A percentile compares a stretch with the other conserved stretches of the same genome.
These are phyloP conservation scores for Solanum sparsipilum DNA, from an alignment of 257 asterid species.

Conservation along the genomic window DNA sequence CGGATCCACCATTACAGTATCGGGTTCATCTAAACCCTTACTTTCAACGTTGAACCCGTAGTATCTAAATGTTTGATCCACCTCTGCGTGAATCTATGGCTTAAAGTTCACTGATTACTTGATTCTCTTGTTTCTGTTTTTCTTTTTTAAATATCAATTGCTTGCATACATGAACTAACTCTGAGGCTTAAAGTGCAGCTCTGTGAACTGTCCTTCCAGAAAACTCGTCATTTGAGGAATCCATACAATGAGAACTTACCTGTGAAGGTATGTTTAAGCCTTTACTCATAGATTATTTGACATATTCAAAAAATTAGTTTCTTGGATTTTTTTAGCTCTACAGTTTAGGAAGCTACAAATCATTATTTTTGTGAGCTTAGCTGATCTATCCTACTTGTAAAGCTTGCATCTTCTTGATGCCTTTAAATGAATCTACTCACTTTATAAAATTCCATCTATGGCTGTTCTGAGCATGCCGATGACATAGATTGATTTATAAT, in stretches of 20 bases:
- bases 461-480: not conserved
- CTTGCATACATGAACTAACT: not conserved
- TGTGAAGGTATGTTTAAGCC: conserved; percentile 44
- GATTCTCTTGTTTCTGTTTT: not conserved
- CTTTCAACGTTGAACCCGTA: not conserved
- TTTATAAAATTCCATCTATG: not conserved
- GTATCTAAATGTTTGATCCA: not conserved
- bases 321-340: not conserved
- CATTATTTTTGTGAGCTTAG: not conserved
- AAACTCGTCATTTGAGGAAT: conserved; percentile 72
- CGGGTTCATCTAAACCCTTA: not conserved
- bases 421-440: not conserved
- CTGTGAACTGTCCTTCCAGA: conserved; percentile 65
- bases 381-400: not conserved
- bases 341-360: not conserved
- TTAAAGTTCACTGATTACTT: not conserved
- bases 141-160: not conserved
- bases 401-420: not conserved
- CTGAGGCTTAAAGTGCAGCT: conserved; percentile 36
- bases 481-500: not conserved
- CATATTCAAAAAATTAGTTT: not conserved
- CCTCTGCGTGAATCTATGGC: not conserved
- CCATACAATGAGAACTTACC: conserved; percentile 71
- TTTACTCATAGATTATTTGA: not conserved
- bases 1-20: not conserved